Evolutionary conservation across 345 rosid genomes (phyloP), one percentile per base, ranked within the genome.

Genomic region (Hypericum perforatum): DNA sequence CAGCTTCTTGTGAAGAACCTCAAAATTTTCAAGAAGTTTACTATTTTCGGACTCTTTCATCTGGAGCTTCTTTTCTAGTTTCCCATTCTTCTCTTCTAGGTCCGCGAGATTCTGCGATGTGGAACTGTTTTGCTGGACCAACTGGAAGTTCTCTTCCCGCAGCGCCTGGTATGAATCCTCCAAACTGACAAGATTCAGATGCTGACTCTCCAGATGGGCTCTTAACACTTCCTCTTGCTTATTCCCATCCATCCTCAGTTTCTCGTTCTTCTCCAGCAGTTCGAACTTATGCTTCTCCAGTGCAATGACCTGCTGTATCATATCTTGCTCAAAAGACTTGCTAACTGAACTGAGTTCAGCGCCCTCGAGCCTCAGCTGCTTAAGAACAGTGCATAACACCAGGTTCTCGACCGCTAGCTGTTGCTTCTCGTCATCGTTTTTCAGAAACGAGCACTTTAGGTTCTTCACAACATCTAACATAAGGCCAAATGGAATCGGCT

Each of bases 391-490:
- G 46, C 76, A 63, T 32, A 88, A 61, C 67, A 92, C 82, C 0
- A 76, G 74, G 71, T 91, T 91, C 79, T 87, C 96, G 61, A 87
- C 73, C 12, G 77, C 63, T 58, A 85, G 70, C 52, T 60, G 70
- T 49, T 81, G 87, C 69, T 62, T 81, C 70, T 82, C 94, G 56
- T 82, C 90, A 61, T 73, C 74, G 45, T 69, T 70, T 37, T 37
- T 67, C 47, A 63, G 67, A 52, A 78, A 66, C 36, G 79, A 88
- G 52, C 71, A 16, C 66, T 81, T 92, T 8, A 88, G 60, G 45
- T 70, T 64, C 66, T 72, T 67, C 7, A 92, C 72, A 58, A 72
- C 64, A 55, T 69, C 75, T 72, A 92, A 45, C 45, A 82, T 75
- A 61, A 13, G 68, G 3, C 79, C 68, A 65, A 85, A 58, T 11